phyloP scores from a whole-genome alignment of 208 protist genomes.

The Naegleria lovaniensis region DNA sequence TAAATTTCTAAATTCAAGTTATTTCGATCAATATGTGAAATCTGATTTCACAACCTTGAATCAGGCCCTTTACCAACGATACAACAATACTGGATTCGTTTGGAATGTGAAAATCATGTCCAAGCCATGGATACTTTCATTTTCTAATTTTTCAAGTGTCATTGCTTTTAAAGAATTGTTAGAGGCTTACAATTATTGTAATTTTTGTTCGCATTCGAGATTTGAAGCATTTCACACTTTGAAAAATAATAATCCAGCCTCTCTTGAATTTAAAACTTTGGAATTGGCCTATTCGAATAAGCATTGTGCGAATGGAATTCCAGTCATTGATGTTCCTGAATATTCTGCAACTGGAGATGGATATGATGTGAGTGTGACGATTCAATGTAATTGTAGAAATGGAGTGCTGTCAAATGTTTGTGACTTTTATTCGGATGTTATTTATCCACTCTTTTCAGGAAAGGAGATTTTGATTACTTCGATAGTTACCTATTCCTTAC shows the following conservation, averaged over 20 bases:
- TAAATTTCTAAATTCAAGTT: background rate
- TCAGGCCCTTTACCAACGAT: background rate
- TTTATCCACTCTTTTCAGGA: background rate
- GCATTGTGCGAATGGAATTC: background rate
- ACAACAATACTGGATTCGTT: too few species aligned
- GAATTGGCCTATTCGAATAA: background rate
- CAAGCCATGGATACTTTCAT: background rate
- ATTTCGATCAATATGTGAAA: background rate
- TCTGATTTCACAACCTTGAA: background rate
- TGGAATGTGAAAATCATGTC: background rate
- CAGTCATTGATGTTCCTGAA: background rate
- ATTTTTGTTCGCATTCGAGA: background rate
- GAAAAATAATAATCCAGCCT: background rate
- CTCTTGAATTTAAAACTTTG: background rate
- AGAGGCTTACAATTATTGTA: background rate
- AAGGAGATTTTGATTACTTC: background rate
- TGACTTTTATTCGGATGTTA: background rate
- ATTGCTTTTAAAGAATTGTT: background rate
- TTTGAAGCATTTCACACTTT: background rate
- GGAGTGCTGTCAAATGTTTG: background rate
- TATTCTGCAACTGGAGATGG: background rate
- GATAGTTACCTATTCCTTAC: background rate
- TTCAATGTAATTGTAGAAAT: background rate
- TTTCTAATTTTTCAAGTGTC: background rate
- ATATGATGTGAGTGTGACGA: background rate